A percentile compares a stretch with the other conserved stretches of the same genome.
These are phyloP conservation scores for Candida nemodendra DNA, from an alignment of 805 yeast species.

Conservation along the genomic window DNA sequence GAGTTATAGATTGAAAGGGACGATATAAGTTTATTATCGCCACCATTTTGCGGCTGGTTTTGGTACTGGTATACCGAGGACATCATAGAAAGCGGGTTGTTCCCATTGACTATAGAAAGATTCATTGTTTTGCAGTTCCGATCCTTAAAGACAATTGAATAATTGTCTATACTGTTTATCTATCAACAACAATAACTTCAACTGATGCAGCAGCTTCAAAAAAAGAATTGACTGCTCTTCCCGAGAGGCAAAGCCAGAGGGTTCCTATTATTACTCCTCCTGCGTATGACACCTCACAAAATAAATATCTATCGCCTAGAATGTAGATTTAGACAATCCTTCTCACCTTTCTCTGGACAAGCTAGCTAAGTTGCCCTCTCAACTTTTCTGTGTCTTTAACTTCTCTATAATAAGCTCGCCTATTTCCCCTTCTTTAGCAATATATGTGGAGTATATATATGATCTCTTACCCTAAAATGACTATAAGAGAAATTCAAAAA, in stretches of 20 bases:
- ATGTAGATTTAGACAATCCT: too few species aligned
- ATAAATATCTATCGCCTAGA: too few species aligned
- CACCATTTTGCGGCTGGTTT: slow-evolving; percentile 7
- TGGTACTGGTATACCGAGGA: slow-evolving; percentile 25
- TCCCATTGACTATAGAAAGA: slow-evolving; percentile 18
- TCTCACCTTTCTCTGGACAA: too few species aligned
- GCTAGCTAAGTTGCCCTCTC: too few species aligned
- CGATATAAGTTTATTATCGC: slow-evolving; percentile 18
- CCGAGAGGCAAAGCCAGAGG: neutral
- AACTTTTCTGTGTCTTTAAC: too few species aligned
- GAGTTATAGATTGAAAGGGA: slow-evolving; percentile 38
- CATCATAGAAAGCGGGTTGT: slow-evolving; percentile 28
- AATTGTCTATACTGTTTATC: too few species aligned
- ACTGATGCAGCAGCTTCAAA: too few species aligned
- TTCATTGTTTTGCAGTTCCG: slow-evolving; percentile 14
- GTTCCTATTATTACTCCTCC: neutral
- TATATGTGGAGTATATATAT: slow-evolving; percentile 5
- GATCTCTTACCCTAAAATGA: slow-evolving; percentile 7
- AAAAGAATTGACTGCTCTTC: too few species aligned
- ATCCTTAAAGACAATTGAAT: too few species aligned
- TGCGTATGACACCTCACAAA: neutral
- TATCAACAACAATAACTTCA: too few species aligned
- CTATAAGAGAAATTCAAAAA: too few species aligned
- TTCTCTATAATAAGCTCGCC: too few species aligned
- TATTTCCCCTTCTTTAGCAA: slow-evolving; percentile 8